phyloP scores from a whole-genome alignment of 257 asterid species.

The Hygrophila difformis region DNA sequence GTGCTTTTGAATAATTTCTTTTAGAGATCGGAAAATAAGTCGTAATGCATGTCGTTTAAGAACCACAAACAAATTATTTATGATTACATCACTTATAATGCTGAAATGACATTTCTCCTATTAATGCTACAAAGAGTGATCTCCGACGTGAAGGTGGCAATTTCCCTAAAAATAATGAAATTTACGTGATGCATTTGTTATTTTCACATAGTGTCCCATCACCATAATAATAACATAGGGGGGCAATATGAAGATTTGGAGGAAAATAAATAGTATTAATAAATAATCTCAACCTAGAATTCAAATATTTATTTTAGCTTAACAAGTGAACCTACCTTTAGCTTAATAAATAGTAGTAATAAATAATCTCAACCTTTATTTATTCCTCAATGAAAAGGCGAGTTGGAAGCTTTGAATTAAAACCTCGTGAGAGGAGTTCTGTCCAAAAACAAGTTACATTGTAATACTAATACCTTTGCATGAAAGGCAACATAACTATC shows the following conservation, averaged over 20 bases:
- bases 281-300: too few species aligned
- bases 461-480: neutral
- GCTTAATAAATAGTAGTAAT: constrained; percentile 54
- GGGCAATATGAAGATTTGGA: constrained; percentile 7
- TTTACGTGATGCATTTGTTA: neutral
- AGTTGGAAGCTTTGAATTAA: constrained; percentile 78
- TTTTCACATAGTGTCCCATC: neutral
- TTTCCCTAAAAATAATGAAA: constrained; percentile 39
- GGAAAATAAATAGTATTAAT: neutral
- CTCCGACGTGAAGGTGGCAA: constrained; percentile 81
- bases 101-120: too few species aligned
- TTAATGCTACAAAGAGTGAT: constrained; percentile 80
- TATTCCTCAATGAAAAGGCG: constrained; percentile 65
- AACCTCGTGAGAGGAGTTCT: constrained; percentile 75
- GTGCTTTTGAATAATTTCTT: too few species aligned
- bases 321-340: constrained; percentile 58
- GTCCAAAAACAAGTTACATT: constrained; percentile 19
- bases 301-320: neutral
- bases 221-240: neutral
- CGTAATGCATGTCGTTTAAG: too few species aligned
- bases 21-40: too few species aligned
- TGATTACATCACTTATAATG: too few species aligned
- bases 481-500: too few species aligned
- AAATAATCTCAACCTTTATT: too few species aligned
- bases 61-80: too few species aligned